phyloP scores from a whole-genome alignment of 441 rosid genomes.

The Erysimum cheiri region DNA sequence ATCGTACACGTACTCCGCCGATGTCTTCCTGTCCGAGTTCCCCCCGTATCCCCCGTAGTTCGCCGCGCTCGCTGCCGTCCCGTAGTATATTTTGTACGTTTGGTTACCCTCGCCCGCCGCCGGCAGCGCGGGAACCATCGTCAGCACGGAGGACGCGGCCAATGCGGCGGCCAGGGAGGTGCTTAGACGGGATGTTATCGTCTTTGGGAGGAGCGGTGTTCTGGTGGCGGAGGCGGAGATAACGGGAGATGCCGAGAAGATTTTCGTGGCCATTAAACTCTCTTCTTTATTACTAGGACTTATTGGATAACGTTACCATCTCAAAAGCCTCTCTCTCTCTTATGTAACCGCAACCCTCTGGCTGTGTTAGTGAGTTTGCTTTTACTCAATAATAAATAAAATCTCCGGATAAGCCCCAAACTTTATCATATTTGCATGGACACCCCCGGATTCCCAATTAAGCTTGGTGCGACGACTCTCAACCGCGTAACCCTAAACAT shows the following conservation, averaged over 20 bases:
- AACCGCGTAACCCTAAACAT: conserved; percentile 3
- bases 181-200: conserved; percentile 33
- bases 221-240: conserved; percentile 55
- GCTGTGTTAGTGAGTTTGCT: background rate
- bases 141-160: conserved; percentile 62
- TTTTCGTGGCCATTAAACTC: conserved; percentile 58
- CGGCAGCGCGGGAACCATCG: conserved; percentile 63
- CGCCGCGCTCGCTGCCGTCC: conserved; percentile 94
- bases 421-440: conserved; percentile 21
- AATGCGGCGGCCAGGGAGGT: conserved; percentile 53
- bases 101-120: conserved; percentile 37
- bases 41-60: conserved; percentile 93
- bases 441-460: conserved; percentile 20
- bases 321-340: conserved; percentile 19
- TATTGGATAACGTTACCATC: conserved; percentile 30
- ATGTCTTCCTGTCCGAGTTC: conserved; percentile 78
- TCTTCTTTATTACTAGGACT: background rate
- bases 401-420: conserved; percentile 14
- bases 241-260: conserved; percentile 57
- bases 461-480: background rate
- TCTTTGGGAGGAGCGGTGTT: conserved; percentile 39
- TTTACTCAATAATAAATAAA: background rate
- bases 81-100: conserved; percentile 71
- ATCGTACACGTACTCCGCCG: conserved; percentile 90
- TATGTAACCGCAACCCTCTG: conserved; percentile 24